A percentile compares a stretch with the other conserved stretches of the same genome.
phyloP scores from a whole-genome alignment of 805 yeast species.

The Grigorovia yakushimaensis region DNA sequence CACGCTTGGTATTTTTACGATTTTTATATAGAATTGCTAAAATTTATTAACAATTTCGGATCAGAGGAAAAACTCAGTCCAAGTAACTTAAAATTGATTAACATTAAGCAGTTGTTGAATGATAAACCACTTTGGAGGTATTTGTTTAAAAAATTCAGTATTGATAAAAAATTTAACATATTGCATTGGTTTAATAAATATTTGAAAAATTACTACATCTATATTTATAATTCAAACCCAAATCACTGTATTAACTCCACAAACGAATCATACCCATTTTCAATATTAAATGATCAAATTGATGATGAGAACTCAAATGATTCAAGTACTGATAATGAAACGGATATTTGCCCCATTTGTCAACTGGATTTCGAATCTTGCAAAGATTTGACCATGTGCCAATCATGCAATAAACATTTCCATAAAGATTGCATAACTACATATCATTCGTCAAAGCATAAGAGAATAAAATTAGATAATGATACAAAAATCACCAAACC shows the following conservation, averaged over 20 bases:
- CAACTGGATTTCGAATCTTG: conserved; percentile 32
- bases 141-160: conserved; percentile 10
- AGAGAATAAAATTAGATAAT: neutral
- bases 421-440: conserved; percentile 32
- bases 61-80: neutral
- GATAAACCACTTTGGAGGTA: conserved; percentile 23
- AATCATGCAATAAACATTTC: conserved; percentile 60
- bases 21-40: conserved; percentile 30
- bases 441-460: no score
- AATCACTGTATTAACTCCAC: neutral
- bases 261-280: conserved; percentile 25
- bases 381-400: conserved; percentile 46
- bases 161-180: conserved; percentile 2
- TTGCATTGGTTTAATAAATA: conserved; percentile 16
- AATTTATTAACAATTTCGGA: conserved; percentile 4
- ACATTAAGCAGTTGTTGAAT: conserved; percentile 3
- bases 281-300: conserved; percentile 19
- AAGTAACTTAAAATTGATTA: neutral
- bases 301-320: conserved; percentile 12
- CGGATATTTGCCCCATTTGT: conserved; percentile 39
- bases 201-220: conserved; percentile 28
- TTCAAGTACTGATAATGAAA: conserved; percentile 31
- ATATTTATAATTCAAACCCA: conserved; percentile 16
- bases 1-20: conserved; percentile 30
- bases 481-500: conserved; percentile 17